A percentile compares a stretch with the other conserved stretches of the same genome.
Conservation (phyloP, 352 stramenopile genomes). For the Phytophthora melonis region DNA sequence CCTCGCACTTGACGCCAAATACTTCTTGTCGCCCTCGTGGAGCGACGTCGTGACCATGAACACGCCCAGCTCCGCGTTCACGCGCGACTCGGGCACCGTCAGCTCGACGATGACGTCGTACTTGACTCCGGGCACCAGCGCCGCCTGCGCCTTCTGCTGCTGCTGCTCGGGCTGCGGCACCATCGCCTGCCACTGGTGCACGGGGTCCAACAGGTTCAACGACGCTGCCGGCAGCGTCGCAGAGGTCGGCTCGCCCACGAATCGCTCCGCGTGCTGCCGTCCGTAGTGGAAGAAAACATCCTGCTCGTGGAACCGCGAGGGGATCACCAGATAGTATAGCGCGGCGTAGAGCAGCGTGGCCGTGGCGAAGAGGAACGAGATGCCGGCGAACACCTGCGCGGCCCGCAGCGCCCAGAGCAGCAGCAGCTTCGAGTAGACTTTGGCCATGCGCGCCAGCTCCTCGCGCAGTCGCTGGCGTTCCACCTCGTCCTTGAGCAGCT, state of each 20-base stretch:
- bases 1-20: conserved; percentile 61
- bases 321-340: conserved; percentile 85
- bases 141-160: conserved; percentile 17
- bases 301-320: conserved; percentile 79
- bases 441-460: conserved; percentile 42
- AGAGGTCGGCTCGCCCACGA: conserved; percentile 2
- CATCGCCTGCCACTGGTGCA: conserved; percentile 70
- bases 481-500: conserved; percentile 54
- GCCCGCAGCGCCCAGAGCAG: conserved; percentile 50
- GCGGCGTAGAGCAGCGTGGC: conserved; percentile 73
- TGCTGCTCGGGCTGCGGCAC: conserved; percentile 29
- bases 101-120: conserved; percentile 87
- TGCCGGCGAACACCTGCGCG: conserved; percentile 43
- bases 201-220: conserved; percentile 61
- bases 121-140: conserved; percentile 72
- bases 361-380: conserved; percentile 58
- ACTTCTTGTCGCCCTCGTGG: conserved; percentile 25
- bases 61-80: conserved; percentile 76
- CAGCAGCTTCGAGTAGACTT: conserved; percentile 42
- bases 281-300: conserved; percentile 84
- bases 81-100: conserved; percentile 63
- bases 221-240: conserved; percentile 52
- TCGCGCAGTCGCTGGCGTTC: conserved; percentile 59
- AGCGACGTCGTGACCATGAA: conserved; percentile 81
- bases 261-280: conserved; percentile 51